Evolutionary conservation across 805 yeast genomes (phyloP), one percentile per base, ranked within the genome.

Genomic region (Wickerhamiella lipophila): DNA sequence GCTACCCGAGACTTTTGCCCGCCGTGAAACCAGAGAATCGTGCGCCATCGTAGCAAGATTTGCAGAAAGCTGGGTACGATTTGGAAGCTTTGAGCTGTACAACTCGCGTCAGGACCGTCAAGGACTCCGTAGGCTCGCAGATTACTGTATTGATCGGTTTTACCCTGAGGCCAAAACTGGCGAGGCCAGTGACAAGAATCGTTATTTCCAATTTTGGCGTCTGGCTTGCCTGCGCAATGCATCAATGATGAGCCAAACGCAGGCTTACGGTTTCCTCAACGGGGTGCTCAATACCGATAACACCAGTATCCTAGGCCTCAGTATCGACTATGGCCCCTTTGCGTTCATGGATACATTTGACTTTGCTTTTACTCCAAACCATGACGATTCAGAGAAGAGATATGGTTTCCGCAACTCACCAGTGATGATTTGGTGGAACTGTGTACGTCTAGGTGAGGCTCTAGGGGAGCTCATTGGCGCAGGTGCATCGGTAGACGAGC

Each of bases 261-360:
- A 89, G 61, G 74, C 82, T 0, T 89, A 87, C 64, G 97, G 96
- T 2, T 88, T 89, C 58, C 64, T 88, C 56, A 92, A 89, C 59
- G 98, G 98, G 12, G 97, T 92, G 3, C 68, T 92, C 49, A 89
- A 89, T 62, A 88, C 97, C 0, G 98, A 89, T 60, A 89, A 89
- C 60, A 85, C 96, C 0, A 84, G 95, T 0, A 72, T 89, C n/a
- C 59, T 81, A 40, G 98, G 98, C 0, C 68, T 87, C 9, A 76
- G 95, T 0, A 75, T 92, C 64, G 98, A 89, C 64, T 92, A 81
- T 64, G 98, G 97, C 2, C 97, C 98, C 0, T 92, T 84, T 66
- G 83, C 94, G 16, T 82, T 87, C 52, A 74, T 88, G 81, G 96
- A 88, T 60, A 76, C 74, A 42, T 89, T 81, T 60, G 79, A 85